Evolutionary conservation across 352 stramenopile species (phyloP), one percentile per base, ranked within the genome.

Genomic region (Globisporangium iwayamae): DNA sequence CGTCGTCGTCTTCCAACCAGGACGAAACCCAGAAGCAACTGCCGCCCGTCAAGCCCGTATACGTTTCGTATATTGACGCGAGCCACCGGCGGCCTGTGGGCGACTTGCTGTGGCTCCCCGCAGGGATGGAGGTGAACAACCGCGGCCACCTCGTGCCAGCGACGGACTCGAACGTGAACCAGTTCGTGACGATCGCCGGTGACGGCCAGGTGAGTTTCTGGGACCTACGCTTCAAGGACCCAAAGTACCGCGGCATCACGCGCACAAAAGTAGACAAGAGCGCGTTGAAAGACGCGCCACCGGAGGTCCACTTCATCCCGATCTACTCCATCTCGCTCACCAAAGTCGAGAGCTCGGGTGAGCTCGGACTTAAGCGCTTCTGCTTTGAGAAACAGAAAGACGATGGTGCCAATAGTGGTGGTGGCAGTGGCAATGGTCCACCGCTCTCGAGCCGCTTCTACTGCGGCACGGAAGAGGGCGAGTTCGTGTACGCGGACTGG

Each of bases 161-260:
- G 4, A 72, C 67, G 0, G 73, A 90, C 39, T 60, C 67, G 3
- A 68, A 65, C 43, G 81, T 91, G 8, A 78, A 96, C 73, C 94
- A 98, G 63, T 98, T 98, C 62, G 84, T 98, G 55, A 98, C 91
- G 20, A 86, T 98, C 51, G 90, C 92, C 0, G 81, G 81, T 8
- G 94, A 98, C 54, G 93, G 93, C 7, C 88, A 96, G 65, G 87
- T 97, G 25, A 83, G 89, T 4, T 95, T 98, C 68, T 98, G 93
- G 93, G 94, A 98, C 58, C 69, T 95, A 20, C 80, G 92, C 30
- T 98, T 96, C 76, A 90, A 92, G 71, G 85, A 94, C 65, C 83
- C 83, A 3, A 94, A 88, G 66, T 91, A 94, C 59, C 79, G 83
- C 10, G 79, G 81, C 5, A 67, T 87, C 48, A 83, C 81, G 20